Evolutionary conservation across 2,329 filamentous ascomycete genomes (phyloP).

Genomic region (Colletotrichum chrysophilum): DNA sequence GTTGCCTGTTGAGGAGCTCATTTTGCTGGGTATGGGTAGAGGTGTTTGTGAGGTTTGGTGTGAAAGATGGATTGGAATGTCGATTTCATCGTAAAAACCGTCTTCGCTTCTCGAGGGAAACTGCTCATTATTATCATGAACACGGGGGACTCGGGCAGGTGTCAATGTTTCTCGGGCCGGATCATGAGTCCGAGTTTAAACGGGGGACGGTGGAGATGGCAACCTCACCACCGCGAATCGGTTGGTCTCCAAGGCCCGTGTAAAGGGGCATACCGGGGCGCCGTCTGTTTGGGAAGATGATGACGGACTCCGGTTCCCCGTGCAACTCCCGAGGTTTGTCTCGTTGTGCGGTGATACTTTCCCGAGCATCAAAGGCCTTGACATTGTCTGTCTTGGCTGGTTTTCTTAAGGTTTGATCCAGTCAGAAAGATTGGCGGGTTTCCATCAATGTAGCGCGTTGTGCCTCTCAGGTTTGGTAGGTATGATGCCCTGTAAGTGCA

Average conservation of each 20-base stretch:
- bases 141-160: not conserved
- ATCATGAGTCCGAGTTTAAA: not conserved
- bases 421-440: not conserved
- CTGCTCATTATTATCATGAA: not conserved
- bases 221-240: not conserved
- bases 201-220: not conserved
- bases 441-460: not conserved
- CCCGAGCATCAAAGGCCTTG: not conserved
- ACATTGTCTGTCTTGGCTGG: not conserved
- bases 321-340: not conserved
- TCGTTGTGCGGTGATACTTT: not conserved
- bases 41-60: not conserved
- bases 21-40: not conserved
- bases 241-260: not conserved
- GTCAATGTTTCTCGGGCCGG: conserved; percentile 2
- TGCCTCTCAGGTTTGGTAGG: not conserved
- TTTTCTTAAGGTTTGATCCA: not conserved
- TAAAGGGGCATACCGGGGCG: not conserved
- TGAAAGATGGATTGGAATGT: not conserved
- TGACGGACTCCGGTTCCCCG: not conserved
- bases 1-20: not conserved
- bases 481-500: not conserved
- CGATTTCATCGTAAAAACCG: too few relatives aligned
- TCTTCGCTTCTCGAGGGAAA: not conserved
- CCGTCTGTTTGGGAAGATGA: not conserved